Conservation (phyloP, 768 basidiomycete species). For the Mycena epipterygia region DNA sequence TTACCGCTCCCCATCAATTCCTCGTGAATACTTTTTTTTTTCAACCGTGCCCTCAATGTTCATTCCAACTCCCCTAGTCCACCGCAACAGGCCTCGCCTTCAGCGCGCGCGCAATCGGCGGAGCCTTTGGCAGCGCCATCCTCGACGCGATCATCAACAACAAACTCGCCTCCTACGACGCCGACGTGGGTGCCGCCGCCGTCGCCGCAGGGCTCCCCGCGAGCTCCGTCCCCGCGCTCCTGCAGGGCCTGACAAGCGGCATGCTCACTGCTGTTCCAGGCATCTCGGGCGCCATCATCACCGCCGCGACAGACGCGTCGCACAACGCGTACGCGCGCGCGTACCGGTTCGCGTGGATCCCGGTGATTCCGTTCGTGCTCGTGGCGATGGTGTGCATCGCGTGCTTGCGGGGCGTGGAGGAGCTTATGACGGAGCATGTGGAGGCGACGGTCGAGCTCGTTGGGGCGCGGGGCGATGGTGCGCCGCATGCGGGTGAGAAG, state of each 20-base stretch:
- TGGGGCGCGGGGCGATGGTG: not conserved
- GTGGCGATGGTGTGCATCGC: constrained; percentile 33
- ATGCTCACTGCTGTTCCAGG: constrained; percentile 18
- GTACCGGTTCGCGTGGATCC: constrained; percentile 36
- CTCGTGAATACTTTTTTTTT: constrained; percentile 6
- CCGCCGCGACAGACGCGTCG: constrained; percentile 23
- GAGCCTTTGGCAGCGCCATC: constrained; percentile 37
- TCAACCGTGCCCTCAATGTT: not conserved
- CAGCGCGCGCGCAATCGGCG: constrained; percentile 37
- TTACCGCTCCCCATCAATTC: constrained; percentile 37
- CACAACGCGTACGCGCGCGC: constrained; percentile 32
- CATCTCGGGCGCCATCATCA: constrained; percentile 17
- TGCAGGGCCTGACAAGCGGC: constrained; percentile 24
- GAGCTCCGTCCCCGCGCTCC: constrained; percentile 26
- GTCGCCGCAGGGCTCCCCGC: constrained; percentile 31
- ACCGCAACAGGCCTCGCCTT: constrained; percentile 39
- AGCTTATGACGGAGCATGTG: constrained; percentile 36
- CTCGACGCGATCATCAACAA: constrained; percentile 39
- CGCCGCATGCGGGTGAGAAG: not conserved
- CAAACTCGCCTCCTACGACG: constrained; percentile 34
- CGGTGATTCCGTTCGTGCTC: constrained; percentile 34
- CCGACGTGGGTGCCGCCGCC: constrained; percentile 34
- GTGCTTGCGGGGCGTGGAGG: constrained; percentile 34
- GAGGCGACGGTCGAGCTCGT: constrained; percentile 34
- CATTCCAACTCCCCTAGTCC: constrained; percentile 10